These are phyloP conservation scores for Candida schatavii DNA, from an alignment of 805 yeast genomes.

Conservation along the genomic window DNA sequence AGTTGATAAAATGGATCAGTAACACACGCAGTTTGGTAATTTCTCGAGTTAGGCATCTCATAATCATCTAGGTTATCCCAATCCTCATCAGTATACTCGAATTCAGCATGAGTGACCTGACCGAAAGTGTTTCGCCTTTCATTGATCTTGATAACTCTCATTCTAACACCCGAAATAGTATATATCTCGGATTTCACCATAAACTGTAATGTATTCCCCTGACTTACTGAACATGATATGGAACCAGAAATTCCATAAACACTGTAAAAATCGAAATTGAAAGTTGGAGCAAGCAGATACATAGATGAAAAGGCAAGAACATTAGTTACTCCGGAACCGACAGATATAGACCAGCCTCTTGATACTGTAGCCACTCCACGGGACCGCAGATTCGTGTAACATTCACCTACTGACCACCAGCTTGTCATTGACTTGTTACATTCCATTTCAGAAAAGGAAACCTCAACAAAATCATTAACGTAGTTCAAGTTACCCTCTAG, in stretches of 20 bases:
- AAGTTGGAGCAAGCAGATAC: conserved; percentile 8
- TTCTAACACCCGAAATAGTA: conserved; percentile 8
- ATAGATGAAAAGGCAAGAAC: conserved; percentile 8
- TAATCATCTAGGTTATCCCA: conserved; percentile 12
- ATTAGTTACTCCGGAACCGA: conserved; percentile 8
- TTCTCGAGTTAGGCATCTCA: conserved; percentile 5
- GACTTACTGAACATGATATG: conserved; percentile 9
- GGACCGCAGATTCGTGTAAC: conserved; percentile 9
- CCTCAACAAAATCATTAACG: conserved; percentile 8
- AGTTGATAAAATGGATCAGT: conserved; percentile 7
- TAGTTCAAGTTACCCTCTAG: neutral
- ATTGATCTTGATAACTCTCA: conserved; percentile 7
- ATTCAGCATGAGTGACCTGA: neutral
- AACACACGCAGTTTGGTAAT: conserved; percentile 14
- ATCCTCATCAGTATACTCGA: conserved; percentile 5
- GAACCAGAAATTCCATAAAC: conserved; percentile 7
- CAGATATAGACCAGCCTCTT: conserved; percentile 12
- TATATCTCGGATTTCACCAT: conserved; percentile 7
- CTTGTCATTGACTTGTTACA: neutral
- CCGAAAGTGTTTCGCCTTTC: neutral
- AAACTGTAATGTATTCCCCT: conserved; percentile 13
- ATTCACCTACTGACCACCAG: conserved; percentile 12
- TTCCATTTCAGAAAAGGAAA: conserved; percentile 4
- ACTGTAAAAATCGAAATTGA: conserved; percentile 4
- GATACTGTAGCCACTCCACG: conserved; percentile 9